Conservation (phyloP, 495 filamentous ascomycete species). For the Evernia prunastri region DNA sequence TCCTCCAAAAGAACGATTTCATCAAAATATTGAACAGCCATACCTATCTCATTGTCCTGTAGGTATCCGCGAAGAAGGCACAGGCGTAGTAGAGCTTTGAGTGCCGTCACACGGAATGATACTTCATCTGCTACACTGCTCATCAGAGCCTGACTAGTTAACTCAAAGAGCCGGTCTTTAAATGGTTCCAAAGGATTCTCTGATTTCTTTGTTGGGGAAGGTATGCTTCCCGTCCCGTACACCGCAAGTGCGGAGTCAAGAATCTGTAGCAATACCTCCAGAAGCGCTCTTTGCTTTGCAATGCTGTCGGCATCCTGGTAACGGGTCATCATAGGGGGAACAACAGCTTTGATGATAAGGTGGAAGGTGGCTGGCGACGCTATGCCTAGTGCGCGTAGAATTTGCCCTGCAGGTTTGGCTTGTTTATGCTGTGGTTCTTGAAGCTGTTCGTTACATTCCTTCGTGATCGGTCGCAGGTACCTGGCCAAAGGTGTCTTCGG, state of each 20-base stretch:
- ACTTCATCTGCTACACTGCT: slow-evolving; percentile 56
- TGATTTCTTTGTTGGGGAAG: slow-evolving; percentile 26
- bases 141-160: slow-evolving; percentile 56
- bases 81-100: slow-evolving; percentile 54
- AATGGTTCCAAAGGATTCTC: slow-evolving; percentile 53
- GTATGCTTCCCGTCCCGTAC: slow-evolving; percentile 51
- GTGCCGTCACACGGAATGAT: slow-evolving; percentile 55
- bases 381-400: slow-evolving; percentile 50
- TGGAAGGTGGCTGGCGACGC: slow-evolving; percentile 50
- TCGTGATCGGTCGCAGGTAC: slow-evolving; percentile 57
- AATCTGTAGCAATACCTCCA: slow-evolving; percentile 57
- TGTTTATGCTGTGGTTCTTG: slow-evolving; percentile 73
- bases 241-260: slow-evolving; percentile 51
- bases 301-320: slow-evolving; percentile 60
- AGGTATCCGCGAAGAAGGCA: slow-evolving; percentile 52
- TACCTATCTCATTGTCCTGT: slow-evolving; percentile 55
- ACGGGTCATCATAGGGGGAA: slow-evolving; percentile 55
- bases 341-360: slow-evolving; percentile 47
- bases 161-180: slow-evolving; percentile 54
- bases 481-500: slow-evolving; percentile 49
- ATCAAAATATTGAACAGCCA: slow-evolving; percentile 59
- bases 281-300: slow-evolving; percentile 59
- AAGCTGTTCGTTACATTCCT: slow-evolving; percentile 65
- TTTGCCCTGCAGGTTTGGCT: slow-evolving; percentile 60
- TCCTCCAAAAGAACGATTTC: slow-evolving; percentile 58